Conservation (phyloP, 768 basidiomycete species). For the Calocybe indica region DNA sequence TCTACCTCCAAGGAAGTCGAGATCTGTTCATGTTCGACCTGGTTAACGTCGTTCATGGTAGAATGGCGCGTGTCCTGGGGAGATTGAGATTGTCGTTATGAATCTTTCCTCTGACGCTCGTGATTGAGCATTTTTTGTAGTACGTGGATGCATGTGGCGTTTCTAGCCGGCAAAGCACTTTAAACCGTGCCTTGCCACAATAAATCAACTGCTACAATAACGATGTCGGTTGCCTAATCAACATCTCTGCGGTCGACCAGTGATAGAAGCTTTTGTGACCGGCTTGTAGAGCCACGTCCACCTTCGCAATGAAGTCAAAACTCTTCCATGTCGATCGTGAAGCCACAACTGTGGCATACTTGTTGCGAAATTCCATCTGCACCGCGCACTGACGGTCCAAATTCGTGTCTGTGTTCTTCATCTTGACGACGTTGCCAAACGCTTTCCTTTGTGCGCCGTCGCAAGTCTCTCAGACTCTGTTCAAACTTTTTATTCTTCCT, state of each 20-base stretch:
- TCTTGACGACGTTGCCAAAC: conserved; percentile 13
- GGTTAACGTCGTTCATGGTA: conserved; percentile 23
- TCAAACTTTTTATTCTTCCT: conserved; percentile 84
- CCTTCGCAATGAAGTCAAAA: conserved; percentile 36
- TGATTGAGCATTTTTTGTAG: no score
- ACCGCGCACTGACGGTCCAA: conserved; percentile 51
- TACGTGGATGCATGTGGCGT: no score
- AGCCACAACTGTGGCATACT: conserved; percentile 86
- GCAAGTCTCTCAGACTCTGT: conserved; percentile 67
- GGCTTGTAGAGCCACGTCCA: no score
- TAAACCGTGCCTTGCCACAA: no score
- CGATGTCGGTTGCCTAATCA: no score
- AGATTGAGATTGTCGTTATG: no score
- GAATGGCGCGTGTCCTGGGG: no score
- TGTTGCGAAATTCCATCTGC: conserved; percentile 57
- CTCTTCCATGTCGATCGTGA: conserved; percentile 85
- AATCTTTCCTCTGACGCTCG: no score
- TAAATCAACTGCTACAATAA: no score
- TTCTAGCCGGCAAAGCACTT: no score
- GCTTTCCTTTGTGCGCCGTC: conserved; percentile 18
- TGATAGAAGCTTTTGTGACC: no score
- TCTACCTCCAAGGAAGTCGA: conserved; percentile 75
- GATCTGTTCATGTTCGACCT: conserved; percentile 62
- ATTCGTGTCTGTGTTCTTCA: conserved; percentile 69
- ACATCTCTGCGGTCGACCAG: no score